phyloP scores from a whole-genome alignment of 176 grass and related monocot genomes.

The Stipa capillata region DNA sequence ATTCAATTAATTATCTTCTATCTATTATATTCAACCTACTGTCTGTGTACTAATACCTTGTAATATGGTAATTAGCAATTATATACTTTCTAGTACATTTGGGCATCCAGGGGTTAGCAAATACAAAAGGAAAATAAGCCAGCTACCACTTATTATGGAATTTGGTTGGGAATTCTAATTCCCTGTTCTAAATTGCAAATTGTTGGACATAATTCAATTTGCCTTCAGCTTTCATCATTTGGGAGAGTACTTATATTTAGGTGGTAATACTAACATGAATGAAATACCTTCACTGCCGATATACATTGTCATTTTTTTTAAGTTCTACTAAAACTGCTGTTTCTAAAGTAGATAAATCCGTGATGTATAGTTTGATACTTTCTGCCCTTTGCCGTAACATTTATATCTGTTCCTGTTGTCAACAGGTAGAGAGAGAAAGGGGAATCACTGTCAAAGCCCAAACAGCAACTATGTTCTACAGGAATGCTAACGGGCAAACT shows the following conservation, averaged over 20 bases:
- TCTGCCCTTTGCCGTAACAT: conserved; percentile 9
- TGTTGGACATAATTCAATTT: background rate
- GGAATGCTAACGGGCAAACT: background rate
- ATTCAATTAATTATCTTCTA: background rate
- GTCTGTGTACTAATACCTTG: background rate
- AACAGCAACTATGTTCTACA: conserved; percentile 96
- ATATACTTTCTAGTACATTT: background rate
- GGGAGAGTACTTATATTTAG: background rate
- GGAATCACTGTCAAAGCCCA: conserved; percentile 98
- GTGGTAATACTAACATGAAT: background rate
- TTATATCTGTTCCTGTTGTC: conserved; percentile 14
- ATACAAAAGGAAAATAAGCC: background rate
- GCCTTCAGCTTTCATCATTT: background rate
- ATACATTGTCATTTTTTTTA: background rate
- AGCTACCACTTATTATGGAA: background rate
- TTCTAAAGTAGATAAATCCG: background rate
- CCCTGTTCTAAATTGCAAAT: background rate
- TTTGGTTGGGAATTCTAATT: background rate
- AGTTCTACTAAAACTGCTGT: background rate
- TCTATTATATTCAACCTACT: background rate
- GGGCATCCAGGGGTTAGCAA: background rate
- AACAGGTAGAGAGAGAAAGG: conserved; percentile 90
- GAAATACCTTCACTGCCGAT: background rate
- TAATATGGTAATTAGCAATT: background rate
- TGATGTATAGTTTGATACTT: background rate